Evolutionary conservation across 148 eudicot genomes (phyloP), one percentile per base, ranked within the genome.

Genomic region (Vaccinium myrtillus): DNA sequence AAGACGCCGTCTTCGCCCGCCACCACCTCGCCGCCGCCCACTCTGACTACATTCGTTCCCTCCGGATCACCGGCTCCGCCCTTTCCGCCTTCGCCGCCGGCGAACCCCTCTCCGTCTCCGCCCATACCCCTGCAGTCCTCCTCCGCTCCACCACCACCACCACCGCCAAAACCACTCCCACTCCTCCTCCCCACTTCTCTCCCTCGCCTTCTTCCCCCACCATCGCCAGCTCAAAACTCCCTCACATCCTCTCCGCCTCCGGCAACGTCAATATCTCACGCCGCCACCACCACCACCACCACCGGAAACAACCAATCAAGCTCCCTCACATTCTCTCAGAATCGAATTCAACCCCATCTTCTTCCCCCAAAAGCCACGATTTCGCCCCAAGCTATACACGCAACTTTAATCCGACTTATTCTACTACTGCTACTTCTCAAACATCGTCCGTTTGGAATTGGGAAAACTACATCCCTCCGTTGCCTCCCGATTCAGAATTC

Each of bases 21-120:
- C 99, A 95, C 92, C 98, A 97, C 93, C 91, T 97, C 81, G 95
- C 99, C 86, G 98, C 98, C 81, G 95, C 98, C 3, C 98, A 95
- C 90, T 87, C 98, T 80, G 98, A 93, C 87, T 97, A 97, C 94
- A 90, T 91, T 91, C 96, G 93, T 46, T 94, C 98, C 75, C 94
- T 97, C 77, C 93, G 93, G 16, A 8, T 82, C 75, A 97, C 99
- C 77, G 99, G 95, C 84, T 88, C 95, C 65, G 92, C 98, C 18
- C 95, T 97, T 85, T 78, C 92, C 86, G 81, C 87, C 48, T 95
- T 97, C 93, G 95, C 98, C 87, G 81, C 92, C 88, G 94, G 94
- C 14, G 98, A 97, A 56, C 98, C 97, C 9, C 93, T 95, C 83
- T 82, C 92, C 80, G 93, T 95, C 88, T 91, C 98, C 80, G 88